A percentile compares a stretch with the other conserved stretches of the same genome.
These are phyloP conservation scores for Amauroascus niger DNA, from an alignment of 2,329 filamentous ascomycete genomes.

Conservation along the genomic window DNA sequence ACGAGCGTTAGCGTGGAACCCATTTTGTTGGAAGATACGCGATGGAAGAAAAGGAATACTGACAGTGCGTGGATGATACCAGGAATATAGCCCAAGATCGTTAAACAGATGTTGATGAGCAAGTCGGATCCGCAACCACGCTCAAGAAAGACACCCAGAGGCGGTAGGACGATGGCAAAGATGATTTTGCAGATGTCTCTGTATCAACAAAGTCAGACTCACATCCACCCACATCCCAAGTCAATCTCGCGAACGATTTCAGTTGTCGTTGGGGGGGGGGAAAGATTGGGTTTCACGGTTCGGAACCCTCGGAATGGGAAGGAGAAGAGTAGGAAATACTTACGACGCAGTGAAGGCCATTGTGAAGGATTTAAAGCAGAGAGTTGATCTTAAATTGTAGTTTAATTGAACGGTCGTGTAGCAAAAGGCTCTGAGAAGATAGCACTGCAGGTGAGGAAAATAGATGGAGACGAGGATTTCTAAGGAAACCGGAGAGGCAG, in stretches of 20 bases:
- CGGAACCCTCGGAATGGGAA: not conserved
- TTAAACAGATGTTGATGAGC: conserved; percentile 86
- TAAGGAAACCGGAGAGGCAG: not conserved
- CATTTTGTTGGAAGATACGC: not conserved
- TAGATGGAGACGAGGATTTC: not conserved
- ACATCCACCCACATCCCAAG: not conserved
- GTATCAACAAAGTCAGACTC: conserved; percentile 8
- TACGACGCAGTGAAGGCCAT: conserved; percentile 46
- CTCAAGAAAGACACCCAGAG: conserved; percentile 90
- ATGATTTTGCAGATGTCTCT: conserved; percentile 74
- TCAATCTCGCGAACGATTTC: not conserved
- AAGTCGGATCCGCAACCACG: conserved; percentile 77
- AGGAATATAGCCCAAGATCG: conserved; percentile 64
- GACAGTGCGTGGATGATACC: conserved; percentile 88
- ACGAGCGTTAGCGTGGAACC: conserved; percentile 1
- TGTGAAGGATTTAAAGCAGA: conserved; percentile 23
- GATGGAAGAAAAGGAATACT: conserved; percentile 28
- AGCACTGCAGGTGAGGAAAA: not conserved
- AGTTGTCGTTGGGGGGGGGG: not conserved
- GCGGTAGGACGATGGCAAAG: conserved; percentile 80
- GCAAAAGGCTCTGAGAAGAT: not conserved
- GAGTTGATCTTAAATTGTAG: not conserved
- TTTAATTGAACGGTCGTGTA: not conserved
- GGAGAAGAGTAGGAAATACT: conserved; percentile 23
- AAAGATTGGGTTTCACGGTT: not conserved